Conservation (phyloP, 345 rosid species). For the Arabis alpina region DNA sequence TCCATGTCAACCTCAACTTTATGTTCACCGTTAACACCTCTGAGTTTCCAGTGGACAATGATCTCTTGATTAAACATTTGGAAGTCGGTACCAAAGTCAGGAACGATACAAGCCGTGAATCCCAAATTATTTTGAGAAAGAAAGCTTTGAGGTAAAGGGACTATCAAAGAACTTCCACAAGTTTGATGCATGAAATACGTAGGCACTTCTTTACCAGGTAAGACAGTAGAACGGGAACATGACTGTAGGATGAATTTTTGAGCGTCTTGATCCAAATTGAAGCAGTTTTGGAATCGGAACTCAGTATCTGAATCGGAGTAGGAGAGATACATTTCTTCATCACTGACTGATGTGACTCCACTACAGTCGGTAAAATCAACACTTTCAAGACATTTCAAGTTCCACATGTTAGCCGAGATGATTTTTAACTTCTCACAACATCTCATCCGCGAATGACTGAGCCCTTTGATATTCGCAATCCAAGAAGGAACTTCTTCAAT, state of each 20-base stretch:
- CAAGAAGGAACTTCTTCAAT: conserved; percentile 22
- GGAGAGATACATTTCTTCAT: not conserved
- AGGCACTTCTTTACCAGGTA: conserved; percentile 5
- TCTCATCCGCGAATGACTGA: not conserved
- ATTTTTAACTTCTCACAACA: not conserved
- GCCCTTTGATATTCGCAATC: not conserved
- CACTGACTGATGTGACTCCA: not conserved
- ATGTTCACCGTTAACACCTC: not conserved
- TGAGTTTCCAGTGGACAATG: not conserved
- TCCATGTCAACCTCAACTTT: not conserved
- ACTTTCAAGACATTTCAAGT: not conserved
- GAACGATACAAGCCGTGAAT: not conserved
- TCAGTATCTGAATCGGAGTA: too few species aligned
- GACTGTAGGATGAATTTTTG: not conserved
- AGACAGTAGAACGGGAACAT: not conserved
- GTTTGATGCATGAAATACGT: not conserved
- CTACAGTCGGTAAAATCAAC: conserved; percentile 17
- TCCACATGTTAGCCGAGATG: conserved; percentile 19
- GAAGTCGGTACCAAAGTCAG: too few species aligned
- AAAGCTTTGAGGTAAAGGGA: not conserved
- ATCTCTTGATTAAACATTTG: too few species aligned
- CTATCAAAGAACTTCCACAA: not conserved
- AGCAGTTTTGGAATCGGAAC: not conserved
- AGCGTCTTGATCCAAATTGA: not conserved
- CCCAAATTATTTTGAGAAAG: not conserved